phyloP scores from a whole-genome alignment of 2,329 filamentous ascomycete genomes.

The Colletotrichum spinosum region DNA sequence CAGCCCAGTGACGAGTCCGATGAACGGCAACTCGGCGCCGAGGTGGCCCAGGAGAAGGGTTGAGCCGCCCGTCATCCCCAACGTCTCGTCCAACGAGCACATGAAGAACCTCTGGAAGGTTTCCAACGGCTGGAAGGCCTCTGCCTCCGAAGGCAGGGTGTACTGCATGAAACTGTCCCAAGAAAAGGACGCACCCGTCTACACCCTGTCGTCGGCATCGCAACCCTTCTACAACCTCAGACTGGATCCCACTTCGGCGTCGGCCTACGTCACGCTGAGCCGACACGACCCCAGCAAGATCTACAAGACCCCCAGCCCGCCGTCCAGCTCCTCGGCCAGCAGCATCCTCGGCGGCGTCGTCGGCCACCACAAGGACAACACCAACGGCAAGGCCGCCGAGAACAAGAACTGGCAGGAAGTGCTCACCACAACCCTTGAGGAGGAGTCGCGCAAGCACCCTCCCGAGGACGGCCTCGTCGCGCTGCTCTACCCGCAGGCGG shows the following conservation, averaged over 20 bases:
- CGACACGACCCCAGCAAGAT: constrained; percentile 71
- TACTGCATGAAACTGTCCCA: constrained; percentile 70
- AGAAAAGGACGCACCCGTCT: constrained; percentile 71
- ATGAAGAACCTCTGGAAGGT: constrained; percentile 76
- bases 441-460: constrained; percentile 62
- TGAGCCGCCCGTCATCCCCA: constrained; percentile 59
- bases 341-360: constrained; percentile 48
- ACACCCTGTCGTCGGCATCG: constrained; percentile 70
- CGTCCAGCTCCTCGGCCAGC: constrained; percentile 42
- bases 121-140: constrained; percentile 76
- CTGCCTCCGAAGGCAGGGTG: constrained; percentile 66
- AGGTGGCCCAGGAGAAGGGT: constrained; percentile 43
- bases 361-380: constrained; percentile 43
- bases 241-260: constrained; percentile 72
- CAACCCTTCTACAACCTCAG: constrained; percentile 77
- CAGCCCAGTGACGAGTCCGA: constrained; percentile 27
- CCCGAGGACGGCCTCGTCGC: constrained; percentile 75
- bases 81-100: constrained; percentile 68
- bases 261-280: constrained; percentile 69
- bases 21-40: constrained; percentile 31
- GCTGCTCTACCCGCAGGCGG: constrained; percentile 74
- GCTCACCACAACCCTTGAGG: constrained; percentile 68
- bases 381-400: constrained; percentile 45
- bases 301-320: constrained; percentile 58
- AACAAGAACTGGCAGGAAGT: constrained; percentile 68